Base-by-base conservation (phyloP, 768 basidiomycete species). In the Russula virescens region DNA sequence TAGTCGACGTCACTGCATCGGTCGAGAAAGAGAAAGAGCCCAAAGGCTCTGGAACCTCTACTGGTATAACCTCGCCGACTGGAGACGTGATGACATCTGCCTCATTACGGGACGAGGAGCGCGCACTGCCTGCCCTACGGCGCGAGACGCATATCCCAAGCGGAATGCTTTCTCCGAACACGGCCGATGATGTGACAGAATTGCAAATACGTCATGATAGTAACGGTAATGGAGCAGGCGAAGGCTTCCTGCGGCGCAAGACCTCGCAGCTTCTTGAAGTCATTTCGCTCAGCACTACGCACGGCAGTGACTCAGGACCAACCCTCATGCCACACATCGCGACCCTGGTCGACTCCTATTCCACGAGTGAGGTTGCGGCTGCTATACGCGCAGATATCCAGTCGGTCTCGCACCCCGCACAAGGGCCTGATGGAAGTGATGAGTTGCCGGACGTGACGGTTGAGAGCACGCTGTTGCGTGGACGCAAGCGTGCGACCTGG, bases 401-500 rank as follows among this genome's bases (percentile, higher is more conserved):
- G 46, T 75, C 75, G 18, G 71, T 83, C 50, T 68, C 68, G 25
- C 55, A 59, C 45, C 66, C 63, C 63, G 73, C 60, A 64, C 71
- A 69, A 61, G 77, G 63, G 48, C 72, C 64, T 49, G 73, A 59
- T 54, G 72, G 57, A 45, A 78, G 77, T 64, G 68, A 75, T 53
- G 76, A 84, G 64, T 74, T 86, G 61, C 85, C 84, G 1, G 89
- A 94, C 72, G 84, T 89, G 0, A 80, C 79, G 28, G 76, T 81
- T 28, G 90, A 92, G 74, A 89, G 83, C 42, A 75, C 79, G 55
- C 69, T 90, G 62, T 73, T 94, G 70, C 75, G 87, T 55, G 88
- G 88, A 18, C 77, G 86, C 68, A 85, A 88, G 73, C 82, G 93
- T 59, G 97, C 96, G 8, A 88, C 83, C 65, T 94, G 87, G 83